A percentile compares a stretch with the other conserved stretches of the same genome.
Conservation (phyloP, 139 green algal species). For the Ettlia oleoabundans region DNA sequence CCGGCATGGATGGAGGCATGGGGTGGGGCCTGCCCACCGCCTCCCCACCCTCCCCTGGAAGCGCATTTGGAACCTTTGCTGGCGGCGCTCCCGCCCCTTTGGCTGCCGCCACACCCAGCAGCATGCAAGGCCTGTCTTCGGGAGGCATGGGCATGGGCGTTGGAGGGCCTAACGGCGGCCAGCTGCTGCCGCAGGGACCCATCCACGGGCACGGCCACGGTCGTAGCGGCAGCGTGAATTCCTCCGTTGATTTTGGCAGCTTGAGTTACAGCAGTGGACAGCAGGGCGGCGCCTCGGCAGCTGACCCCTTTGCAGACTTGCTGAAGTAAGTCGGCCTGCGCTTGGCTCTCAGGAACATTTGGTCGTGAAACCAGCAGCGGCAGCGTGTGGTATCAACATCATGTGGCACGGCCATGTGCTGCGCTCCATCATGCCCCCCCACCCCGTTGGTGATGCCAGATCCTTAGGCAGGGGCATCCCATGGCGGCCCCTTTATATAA, state of each 20-base stretch:
- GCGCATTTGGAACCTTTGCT: constrained; percentile 5
- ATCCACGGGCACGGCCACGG: not conserved
- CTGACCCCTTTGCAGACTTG: constrained; percentile 59
- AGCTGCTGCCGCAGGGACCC: not conserved
- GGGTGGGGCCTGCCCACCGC: not conserved
- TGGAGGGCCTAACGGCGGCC: not conserved
- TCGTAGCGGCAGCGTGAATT: constrained; percentile 6
- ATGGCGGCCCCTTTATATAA: no score
- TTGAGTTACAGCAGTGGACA: constrained; percentile 9
- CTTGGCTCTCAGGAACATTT: not conserved
- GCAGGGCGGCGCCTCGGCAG: constrained; percentile 30
- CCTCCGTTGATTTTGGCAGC: constrained; percentile 9
- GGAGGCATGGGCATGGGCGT: not conserved
- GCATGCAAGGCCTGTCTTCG: not conserved
- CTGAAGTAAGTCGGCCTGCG: not conserved
- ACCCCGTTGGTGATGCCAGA: no score
- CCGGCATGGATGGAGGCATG: not conserved
- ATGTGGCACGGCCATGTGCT: no score
- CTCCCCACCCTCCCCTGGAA: not conserved
- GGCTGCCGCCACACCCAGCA: not conserved
- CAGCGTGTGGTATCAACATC: no score
- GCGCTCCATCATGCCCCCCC: no score
- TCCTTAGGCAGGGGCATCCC: no score
- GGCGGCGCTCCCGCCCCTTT: constrained; percentile 7
- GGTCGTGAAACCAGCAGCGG: no score